Conservation (phyloP, 306 rosid species). For the Quercus glauca region DNA sequence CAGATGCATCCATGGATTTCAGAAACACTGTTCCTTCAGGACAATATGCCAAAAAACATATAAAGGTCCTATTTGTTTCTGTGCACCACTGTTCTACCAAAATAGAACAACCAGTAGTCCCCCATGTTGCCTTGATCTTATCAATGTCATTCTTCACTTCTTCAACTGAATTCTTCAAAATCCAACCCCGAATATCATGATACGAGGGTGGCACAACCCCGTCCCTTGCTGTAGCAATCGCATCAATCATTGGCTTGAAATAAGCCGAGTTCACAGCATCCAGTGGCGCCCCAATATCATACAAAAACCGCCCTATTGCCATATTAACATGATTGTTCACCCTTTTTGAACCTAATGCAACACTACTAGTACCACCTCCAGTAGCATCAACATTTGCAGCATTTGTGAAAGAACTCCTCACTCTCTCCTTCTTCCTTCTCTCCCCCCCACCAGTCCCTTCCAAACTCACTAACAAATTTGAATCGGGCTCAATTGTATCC, state of each 20-base stretch:
- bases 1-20: slow-evolving; percentile 72
- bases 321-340: slow-evolving; percentile 45
- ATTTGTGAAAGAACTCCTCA: slow-evolving; percentile 33
- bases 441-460: slow-evolving; percentile 50
- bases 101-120: slow-evolving; percentile 75
- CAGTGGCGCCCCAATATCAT: slow-evolving; percentile 77
- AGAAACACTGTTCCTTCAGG: slow-evolving; percentile 73
- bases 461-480: slow-evolving; percentile 29
- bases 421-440: slow-evolving; percentile 69
- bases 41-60: slow-evolving; percentile 54
- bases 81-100: slow-evolving; percentile 71
- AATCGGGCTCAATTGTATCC: slow-evolving; percentile 38
- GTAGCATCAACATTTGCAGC: slow-evolving; percentile 34
- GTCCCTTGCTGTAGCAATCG: slow-evolving; percentile 60
- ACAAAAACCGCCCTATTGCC: slow-evolving; percentile 88
- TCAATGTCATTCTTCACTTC: slow-evolving; percentile 68
- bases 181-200: slow-evolving; percentile 81
- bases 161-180: slow-evolving; percentile 72
- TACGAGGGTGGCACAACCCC: slow-evolving; percentile 49
- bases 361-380: slow-evolving; percentile 35
- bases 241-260: slow-evolving; percentile 79
- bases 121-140: slow-evolving; percentile 60
- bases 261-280: slow-evolving; percentile 77
- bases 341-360: slow-evolving; percentile 29
- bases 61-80: slow-evolving; percentile 45